Percentiles rank a stretch among this genome's conserved stretches.
These are phyloP conservation scores for Blastocladiella emersonii DNA, from an alignment of 371 early-diverging fungal genomes.

Conservation along the genomic window DNA sequence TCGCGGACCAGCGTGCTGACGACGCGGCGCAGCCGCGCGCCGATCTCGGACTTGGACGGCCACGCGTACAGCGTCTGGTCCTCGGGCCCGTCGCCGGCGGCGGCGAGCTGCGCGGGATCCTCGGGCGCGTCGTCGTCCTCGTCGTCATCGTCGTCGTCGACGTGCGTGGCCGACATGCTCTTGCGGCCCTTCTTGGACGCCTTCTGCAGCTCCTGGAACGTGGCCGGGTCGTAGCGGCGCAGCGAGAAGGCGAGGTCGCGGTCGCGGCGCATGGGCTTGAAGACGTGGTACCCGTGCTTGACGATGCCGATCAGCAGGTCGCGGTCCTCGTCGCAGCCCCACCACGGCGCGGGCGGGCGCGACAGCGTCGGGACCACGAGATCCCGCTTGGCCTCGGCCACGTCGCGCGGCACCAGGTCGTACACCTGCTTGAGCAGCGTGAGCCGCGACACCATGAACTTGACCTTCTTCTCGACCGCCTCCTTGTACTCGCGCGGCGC, in stretches of 20 bases:
- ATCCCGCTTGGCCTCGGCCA: not conserved
- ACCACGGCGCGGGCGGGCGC: slow-evolving; percentile 57
- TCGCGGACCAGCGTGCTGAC: slow-evolving; percentile 47
- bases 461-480: slow-evolving; percentile 49
- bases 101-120: slow-evolving; percentile 8
- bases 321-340: slow-evolving; percentile 70
- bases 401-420: slow-evolving; percentile 15
- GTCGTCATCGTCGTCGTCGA: slow-evolving; percentile 12
- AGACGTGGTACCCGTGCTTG: slow-evolving; percentile 69
- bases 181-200: slow-evolving; percentile 14
- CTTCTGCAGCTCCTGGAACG: slow-evolving; percentile 1
- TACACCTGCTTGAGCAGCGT: slow-evolving; percentile 51
- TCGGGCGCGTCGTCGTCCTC: slow-evolving; percentile 21
- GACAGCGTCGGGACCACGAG: slow-evolving; percentile 6
- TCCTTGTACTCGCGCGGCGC: slow-evolving; percentile 56
- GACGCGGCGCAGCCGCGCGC: slow-evolving; percentile 51
- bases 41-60: slow-evolving; percentile 55
- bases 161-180: not conserved
- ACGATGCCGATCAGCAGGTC: slow-evolving; percentile 62
- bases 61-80: slow-evolving; percentile 18
- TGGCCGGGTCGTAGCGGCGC: slow-evolving; percentile 9
- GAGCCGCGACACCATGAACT: slow-evolving; percentile 58
- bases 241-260: slow-evolving; percentile 50
- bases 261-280: slow-evolving; percentile 47
- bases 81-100: slow-evolving; percentile 1